Percentiles rank a stretch among this genome's conserved stretches.
These are phyloP conservation scores for Fraxinus velutina DNA, from an alignment of 305 asterid species.

Conservation along the genomic window DNA sequence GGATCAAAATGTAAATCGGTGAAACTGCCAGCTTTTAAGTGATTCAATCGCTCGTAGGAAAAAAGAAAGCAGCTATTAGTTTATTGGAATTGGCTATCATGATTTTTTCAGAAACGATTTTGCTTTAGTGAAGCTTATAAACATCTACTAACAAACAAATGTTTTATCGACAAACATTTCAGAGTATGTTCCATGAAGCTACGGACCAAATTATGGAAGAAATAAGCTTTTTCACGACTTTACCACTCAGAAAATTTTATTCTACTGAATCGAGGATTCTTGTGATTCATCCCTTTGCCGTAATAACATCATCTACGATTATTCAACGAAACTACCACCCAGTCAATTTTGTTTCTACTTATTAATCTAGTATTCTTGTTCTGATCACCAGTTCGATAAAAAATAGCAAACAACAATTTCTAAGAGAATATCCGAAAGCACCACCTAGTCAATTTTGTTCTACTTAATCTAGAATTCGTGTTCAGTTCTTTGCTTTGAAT, in stretches of 20 bases:
- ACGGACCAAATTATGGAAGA: neutral
- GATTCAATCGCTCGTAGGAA: neutral
- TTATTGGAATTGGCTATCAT: neutral
- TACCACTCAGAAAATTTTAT: neutral
- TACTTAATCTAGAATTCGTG: neutral
- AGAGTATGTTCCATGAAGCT: neutral
- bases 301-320: neutral
- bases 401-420: neutral
- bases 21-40: neutral
- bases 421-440: neutral
- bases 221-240: neutral
- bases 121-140: neutral
- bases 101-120: neutral
- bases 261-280: neutral
- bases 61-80: neutral
- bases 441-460: neutral
- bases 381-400: neutral
- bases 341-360: neutral
- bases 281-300: neutral
- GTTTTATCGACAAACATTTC: neutral
- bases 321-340: neutral
- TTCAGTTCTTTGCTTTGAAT: neutral
- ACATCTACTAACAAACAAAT: neutral
- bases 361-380: neutral
- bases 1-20: neutral